These are phyloP conservation scores for Populus simonii DNA, from an alignment of 345 rosid species.

Conservation along the genomic window DNA sequence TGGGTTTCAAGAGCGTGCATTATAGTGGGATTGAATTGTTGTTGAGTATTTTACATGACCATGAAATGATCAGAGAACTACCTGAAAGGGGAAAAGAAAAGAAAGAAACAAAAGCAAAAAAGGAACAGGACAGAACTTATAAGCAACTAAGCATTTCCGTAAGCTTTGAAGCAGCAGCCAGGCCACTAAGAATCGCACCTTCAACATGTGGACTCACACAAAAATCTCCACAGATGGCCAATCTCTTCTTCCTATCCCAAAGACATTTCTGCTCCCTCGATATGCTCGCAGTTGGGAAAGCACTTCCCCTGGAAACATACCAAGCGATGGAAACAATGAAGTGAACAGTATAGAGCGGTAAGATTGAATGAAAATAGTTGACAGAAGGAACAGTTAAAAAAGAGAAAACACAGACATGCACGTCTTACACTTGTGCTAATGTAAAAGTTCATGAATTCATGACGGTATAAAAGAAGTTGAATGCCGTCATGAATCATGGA, in stretches of 20 bases:
- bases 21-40: too few species aligned
- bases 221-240: slow-evolving; percentile 82
- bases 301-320: slow-evolving; percentile 63
- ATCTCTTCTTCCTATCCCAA: slow-evolving; percentile 54
- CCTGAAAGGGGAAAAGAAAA: neutral
- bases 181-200: slow-evolving; percentile 81
- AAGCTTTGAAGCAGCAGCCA: slow-evolving; percentile 71
- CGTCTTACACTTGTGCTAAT: neutral
- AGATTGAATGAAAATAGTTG: neutral
- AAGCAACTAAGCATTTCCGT: slow-evolving; percentile 40
- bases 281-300: slow-evolving; percentile 70
- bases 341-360: neutral
- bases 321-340: neutral
- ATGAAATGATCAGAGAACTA: neutral
- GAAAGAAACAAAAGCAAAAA: neutral
- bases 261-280: slow-evolving; percentile 70
- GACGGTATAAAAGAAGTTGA: neutral
- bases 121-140: neutral
- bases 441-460: too few species aligned
- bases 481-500: neutral
- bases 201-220: slow-evolving; percentile 75
- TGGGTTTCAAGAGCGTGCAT: too few species aligned
- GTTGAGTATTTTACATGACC: neutral
- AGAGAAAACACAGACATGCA: neutral
- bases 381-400: neutral